Evolutionary conservation across 164 flowering plant species (phyloP).

Genomic region (Kingdonia uniflora): DNA sequence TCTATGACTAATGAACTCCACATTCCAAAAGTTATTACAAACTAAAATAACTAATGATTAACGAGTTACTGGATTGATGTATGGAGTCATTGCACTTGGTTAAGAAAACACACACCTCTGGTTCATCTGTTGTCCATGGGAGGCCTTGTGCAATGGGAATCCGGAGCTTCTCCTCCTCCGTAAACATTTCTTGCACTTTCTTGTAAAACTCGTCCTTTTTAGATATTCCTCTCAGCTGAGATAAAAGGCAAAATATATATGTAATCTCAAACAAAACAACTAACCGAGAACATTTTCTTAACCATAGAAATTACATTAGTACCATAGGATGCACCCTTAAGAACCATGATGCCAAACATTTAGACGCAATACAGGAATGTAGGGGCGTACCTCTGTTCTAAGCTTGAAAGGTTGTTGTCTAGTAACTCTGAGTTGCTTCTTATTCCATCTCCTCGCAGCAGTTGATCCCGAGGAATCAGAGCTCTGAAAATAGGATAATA

Average conservation of each 20-base stretch:
- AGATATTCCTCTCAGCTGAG: conserved; percentile 70
- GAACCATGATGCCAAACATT: too few relatives aligned
- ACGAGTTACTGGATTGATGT: too few relatives aligned
- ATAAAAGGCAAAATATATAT: background rate
- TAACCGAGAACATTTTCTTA: too few relatives aligned
- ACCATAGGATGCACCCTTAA: too few relatives aligned
- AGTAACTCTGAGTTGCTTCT: conserved; percentile 52
- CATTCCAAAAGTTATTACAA: too few relatives aligned
- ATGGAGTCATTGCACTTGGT: too few relatives aligned
- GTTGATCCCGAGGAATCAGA: conserved; percentile 48
- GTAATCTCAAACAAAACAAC: too few relatives aligned
- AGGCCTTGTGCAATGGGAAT: conserved; percentile 94
- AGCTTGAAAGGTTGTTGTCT: conserved; percentile 75
- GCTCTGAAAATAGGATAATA: conserved; percentile 35
- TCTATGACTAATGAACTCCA: too few relatives aligned
- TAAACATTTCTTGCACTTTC: conserved; percentile 60
- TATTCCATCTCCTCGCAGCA: conserved; percentile 59
- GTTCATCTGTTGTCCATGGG: conserved; percentile 99
- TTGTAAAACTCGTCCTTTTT: conserved; percentile 78
- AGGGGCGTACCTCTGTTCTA: conserved; percentile 67
- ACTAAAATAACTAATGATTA: too few relatives aligned
- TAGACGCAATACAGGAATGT: background rate
- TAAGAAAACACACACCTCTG: conserved; percentile 80
- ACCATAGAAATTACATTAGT: too few relatives aligned
- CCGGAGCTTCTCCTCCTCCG: conserved; percentile 64